phyloP scores from a whole-genome alignment of 805 yeast genomes.

The Nakazawaea molendinolei region DNA sequence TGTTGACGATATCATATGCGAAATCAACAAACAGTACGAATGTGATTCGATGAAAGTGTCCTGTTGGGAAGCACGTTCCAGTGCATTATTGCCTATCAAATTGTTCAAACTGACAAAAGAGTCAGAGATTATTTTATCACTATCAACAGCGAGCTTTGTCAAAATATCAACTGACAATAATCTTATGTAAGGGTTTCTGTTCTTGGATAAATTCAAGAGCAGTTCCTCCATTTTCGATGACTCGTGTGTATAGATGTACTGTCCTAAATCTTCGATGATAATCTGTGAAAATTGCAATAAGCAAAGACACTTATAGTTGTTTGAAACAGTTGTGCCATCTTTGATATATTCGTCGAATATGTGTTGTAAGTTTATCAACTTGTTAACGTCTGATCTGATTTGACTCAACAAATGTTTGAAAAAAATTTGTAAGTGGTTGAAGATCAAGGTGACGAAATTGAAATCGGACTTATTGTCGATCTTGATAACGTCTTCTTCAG shows the following conservation, averaged over 20 bases:
- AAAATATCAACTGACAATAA: constrained; percentile 31
- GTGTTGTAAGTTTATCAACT: constrained; percentile 20
- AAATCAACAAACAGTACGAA: constrained; percentile 20
- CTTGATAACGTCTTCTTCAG: neutral
- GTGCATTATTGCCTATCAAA: neutral
- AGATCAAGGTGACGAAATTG: constrained; percentile 17
- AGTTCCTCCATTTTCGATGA: constrained; percentile 24
- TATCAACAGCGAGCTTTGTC: constrained; percentile 17
- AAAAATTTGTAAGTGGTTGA: constrained; percentile 23
- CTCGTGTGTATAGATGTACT: constrained; percentile 23
- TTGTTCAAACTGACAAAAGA: constrained; percentile 3
- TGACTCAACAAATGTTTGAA: constrained; percentile 23
- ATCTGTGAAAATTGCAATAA: constrained; percentile 22
- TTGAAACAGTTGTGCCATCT: neutral
- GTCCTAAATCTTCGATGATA: constrained; percentile 23
- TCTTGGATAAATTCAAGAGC: constrained; percentile 30
- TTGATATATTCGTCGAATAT: constrained; percentile 5
- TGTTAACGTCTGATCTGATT: constrained; percentile 26
- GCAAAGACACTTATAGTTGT: constrained; percentile 15
- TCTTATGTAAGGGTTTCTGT: constrained; percentile 34
- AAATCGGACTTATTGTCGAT: constrained; percentile 5
- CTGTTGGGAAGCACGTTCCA: neutral
- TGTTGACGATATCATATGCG: constrained; percentile 23
- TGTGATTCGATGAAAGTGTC: constrained; percentile 22
- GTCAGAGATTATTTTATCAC: neutral